These are phyloP conservation scores for Piper betle DNA, from an alignment of 164 flowering plant genomes.

Conservation along the genomic window DNA sequence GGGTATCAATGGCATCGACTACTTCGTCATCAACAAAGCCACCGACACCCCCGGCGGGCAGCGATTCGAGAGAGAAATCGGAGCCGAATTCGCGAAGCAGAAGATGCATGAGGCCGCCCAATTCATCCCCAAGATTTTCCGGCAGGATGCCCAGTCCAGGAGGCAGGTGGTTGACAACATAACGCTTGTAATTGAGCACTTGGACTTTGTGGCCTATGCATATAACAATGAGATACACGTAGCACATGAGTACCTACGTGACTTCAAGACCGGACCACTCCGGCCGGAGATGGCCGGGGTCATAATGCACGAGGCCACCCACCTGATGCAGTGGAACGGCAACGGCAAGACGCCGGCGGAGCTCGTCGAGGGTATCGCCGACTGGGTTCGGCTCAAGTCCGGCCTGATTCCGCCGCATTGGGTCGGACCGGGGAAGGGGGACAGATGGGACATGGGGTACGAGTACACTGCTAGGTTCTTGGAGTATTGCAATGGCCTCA, in stretches of 20 bases:
- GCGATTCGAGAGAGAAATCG: constrained; percentile 31
- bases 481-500: constrained; percentile 43
- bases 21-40: constrained; percentile 31
- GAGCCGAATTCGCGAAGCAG: constrained; percentile 19
- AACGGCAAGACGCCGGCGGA: constrained; percentile 37
- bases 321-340: constrained; percentile 68
- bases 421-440: constrained; percentile 44
- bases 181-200: constrained; percentile 24
- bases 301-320: constrained; percentile 45
- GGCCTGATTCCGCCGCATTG: constrained; percentile 36
- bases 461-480: constrained; percentile 55
- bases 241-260: constrained; percentile 23
- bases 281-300: constrained; percentile 42
- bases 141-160: constrained; percentile 20
- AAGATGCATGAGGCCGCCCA: constrained; percentile 24
- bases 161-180: constrained; percentile 25
- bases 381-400: constrained; percentile 53
- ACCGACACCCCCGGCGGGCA: constrained; percentile 31
- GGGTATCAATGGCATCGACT: constrained; percentile 25
- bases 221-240: constrained; percentile 30
- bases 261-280: constrained; percentile 27
- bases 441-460: constrained; percentile 51
- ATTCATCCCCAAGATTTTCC: constrained; percentile 48
- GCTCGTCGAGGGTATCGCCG: constrained; percentile 59
- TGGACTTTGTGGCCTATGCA: constrained; percentile 41